A percentile compares a stretch with the other conserved stretches of the same genome.
Conservation (phyloP, 2,329 filamentous ascomycete species). For the Cyphellophora attinorum region DNA sequence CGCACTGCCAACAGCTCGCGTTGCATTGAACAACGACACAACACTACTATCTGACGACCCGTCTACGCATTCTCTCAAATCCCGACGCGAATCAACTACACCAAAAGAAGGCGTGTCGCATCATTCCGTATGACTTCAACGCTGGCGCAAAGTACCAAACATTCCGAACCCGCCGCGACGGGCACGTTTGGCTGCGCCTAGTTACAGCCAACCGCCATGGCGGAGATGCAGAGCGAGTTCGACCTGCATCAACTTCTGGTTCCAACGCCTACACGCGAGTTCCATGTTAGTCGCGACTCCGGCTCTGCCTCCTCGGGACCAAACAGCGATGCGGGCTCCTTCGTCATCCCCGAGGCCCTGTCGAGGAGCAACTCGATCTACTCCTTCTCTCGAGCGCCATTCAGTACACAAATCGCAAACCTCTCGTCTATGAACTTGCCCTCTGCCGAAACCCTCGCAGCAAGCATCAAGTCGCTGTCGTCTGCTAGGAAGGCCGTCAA, state of each 20-base stretch:
- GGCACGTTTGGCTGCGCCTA: too few species aligned
- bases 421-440: conserved; percentile 84
- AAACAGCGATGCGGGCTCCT: conserved; percentile 26
- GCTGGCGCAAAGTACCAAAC: too few species aligned
- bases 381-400: conserved; percentile 82
- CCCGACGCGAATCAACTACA: too few species aligned
- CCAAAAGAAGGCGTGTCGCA: too few species aligned
- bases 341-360: conserved; percentile 35
- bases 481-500: conserved; percentile 75
- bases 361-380: conserved; percentile 78
- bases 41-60: too few species aligned
- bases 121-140: too few species aligned
- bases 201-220: conserved; percentile 8
- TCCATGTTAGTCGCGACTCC: conserved; percentile 10
- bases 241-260: conserved; percentile 20
- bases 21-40: too few species aligned
- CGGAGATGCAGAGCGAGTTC: conserved; percentile 18
- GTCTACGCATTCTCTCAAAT: too few species aligned
- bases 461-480: conserved; percentile 73
- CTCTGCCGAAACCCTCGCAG: conserved; percentile 72
- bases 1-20: too few species aligned
- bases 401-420: conserved; percentile 86
- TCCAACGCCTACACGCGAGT: conserved; percentile 14
- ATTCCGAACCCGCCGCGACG: too few species aligned
- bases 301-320: conserved; percentile 15